Base-by-base conservation (phyloP, 208 protist species). In the Trypanosoma vivax region DNA sequence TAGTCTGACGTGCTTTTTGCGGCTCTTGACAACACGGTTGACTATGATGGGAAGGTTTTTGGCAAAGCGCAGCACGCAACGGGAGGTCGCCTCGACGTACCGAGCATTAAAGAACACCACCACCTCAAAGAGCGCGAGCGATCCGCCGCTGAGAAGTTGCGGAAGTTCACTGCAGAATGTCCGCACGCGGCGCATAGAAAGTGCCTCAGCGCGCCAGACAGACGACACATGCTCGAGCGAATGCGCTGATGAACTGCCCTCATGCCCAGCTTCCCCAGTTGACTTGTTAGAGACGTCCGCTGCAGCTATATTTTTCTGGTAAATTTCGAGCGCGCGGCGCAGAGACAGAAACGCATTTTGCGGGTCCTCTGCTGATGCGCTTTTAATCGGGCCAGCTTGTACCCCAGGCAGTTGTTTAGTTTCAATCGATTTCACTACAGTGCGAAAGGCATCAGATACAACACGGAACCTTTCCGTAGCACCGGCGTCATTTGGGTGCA, bases 21-120 rank as follows among this genome's bases (percentile, higher is more conserved):
- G 65, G 21, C 73, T 68, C 39, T 81, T 79, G 51, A 92, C 85
- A 2, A 92, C 80, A 37, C 81, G 77, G 29, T 64, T 71, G 9
- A 92, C 81, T 39, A 92, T 79, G n/a, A 85, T 59, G 16, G 84
- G 84, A 29, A 92, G 64, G 57, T 88, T 77, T 39, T 88, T 71
- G 13, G 84, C 78, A 55, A 92, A 92, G 11, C 80, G 75, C 57
- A 84, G 52, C 33, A 89, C 76, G 47, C 79, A 85, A 14, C 61
- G 66, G 14, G 83, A 75, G 70, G 77, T 88, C 18, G 71, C 71
- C 33, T 74, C 71, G 2, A 88, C 77, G 58, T 86, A 83, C 43
- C 73, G 60, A 10, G 66, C 37, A 67, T 91, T 73, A 53, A 89
- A 92, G 62, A 92, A 92, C 39, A 71, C 68, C 38, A 92, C 74